phyloP scores from a whole-genome alignment of 1,284 basidiomycete species.

The Pseudozyma sp. region DNA sequence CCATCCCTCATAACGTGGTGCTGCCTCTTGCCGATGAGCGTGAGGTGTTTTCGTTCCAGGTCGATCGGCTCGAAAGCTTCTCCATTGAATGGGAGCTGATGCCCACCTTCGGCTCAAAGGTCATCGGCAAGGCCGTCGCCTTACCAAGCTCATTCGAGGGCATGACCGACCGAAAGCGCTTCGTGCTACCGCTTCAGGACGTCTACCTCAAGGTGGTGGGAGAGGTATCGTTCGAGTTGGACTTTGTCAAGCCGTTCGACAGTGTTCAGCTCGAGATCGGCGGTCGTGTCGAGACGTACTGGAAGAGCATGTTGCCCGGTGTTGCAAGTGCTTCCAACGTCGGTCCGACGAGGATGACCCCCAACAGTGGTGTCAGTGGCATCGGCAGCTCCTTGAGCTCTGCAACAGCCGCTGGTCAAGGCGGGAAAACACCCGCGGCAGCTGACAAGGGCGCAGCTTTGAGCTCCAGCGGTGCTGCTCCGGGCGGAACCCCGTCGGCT shows the following conservation, averaged over 20 bases:
- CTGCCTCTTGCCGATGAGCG: slow-evolving; percentile 80
- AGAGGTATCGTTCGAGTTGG: slow-evolving; percentile 90
- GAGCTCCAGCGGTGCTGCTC: slow-evolving; percentile 9
- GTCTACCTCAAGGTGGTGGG: slow-evolving; percentile 93
- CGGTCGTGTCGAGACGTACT: slow-evolving; percentile 74
- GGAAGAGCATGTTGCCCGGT: slow-evolving; percentile 67
- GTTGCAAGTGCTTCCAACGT: slow-evolving; percentile 22
- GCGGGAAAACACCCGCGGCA: slow-evolving; percentile 10
- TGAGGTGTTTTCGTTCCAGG: slow-evolving; percentile 90
- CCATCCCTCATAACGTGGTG: slow-evolving; percentile 74
- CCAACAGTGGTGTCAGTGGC: slow-evolving; percentile 50
- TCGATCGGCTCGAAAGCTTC: slow-evolving; percentile 79
- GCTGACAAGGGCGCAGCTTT: slow-evolving; percentile 14
- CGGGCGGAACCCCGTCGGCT: slow-evolving; percentile 18
- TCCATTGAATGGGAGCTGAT: slow-evolving; percentile 93
- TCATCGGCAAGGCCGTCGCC: slow-evolving; percentile 91
- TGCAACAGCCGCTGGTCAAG: slow-evolving; percentile 16
- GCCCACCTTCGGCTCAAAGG: slow-evolving; percentile 98
- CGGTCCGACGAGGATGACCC: slow-evolving; percentile 57
- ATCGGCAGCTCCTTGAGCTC: slow-evolving; percentile 26
- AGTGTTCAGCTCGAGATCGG: slow-evolving; percentile 95
- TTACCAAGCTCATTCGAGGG: slow-evolving; percentile 79
- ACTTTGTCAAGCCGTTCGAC: slow-evolving; percentile 88
- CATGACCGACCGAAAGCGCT: slow-evolving; percentile 61
- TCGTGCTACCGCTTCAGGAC: slow-evolving; percentile 81